Evolutionary conservation across 148 eudicot genomes (phyloP).

Genomic region (Mesembryanthemum crystallinum): DNA sequence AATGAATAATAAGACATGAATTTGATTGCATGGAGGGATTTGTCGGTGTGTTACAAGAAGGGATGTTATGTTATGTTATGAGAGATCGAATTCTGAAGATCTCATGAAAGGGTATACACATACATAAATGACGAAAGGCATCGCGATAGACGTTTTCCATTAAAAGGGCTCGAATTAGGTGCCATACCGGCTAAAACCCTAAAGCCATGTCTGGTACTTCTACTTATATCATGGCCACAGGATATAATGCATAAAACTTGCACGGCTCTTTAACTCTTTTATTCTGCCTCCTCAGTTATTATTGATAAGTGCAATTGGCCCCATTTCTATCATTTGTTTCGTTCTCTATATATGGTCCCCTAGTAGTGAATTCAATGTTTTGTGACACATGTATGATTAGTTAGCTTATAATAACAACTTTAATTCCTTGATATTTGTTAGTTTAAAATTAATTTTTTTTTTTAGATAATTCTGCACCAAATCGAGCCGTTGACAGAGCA

Average conservation of each 20-base stretch:
- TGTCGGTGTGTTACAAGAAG: background rate
- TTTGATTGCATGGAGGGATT: background rate
- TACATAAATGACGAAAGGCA: slow-evolving; percentile 34
- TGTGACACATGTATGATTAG: no score
- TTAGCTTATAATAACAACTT: background rate
- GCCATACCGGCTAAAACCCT: slow-evolving; percentile 32
- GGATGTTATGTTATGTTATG: background rate
- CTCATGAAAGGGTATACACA: slow-evolving; percentile 20
- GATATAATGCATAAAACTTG: slow-evolving; percentile 22
- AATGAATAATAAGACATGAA: background rate
- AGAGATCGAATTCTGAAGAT: no score
- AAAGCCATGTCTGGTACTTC: slow-evolving; percentile 35
- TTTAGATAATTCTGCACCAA: slow-evolving; percentile 63
- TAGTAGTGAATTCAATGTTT: background rate
- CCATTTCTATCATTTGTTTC: slow-evolving; percentile 10
- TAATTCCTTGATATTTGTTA: no score
- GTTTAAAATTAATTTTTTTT: no score
- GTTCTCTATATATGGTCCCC: slow-evolving; percentile 17
- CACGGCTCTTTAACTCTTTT: slow-evolving; percentile 27
- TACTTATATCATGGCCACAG: slow-evolving; percentile 6
- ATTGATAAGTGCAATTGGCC: slow-evolving; percentile 19
- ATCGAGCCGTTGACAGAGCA: slow-evolving; percentile 87
- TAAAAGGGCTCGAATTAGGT: slow-evolving; percentile 25
- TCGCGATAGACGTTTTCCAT: slow-evolving; percentile 15
- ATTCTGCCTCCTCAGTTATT: slow-evolving; percentile 15